Evolutionary conservation across 2,329 filamentous ascomycete genomes (phyloP), one percentile per base, ranked within the genome.

Genomic region (Aquanectria penicillioides): DNA sequence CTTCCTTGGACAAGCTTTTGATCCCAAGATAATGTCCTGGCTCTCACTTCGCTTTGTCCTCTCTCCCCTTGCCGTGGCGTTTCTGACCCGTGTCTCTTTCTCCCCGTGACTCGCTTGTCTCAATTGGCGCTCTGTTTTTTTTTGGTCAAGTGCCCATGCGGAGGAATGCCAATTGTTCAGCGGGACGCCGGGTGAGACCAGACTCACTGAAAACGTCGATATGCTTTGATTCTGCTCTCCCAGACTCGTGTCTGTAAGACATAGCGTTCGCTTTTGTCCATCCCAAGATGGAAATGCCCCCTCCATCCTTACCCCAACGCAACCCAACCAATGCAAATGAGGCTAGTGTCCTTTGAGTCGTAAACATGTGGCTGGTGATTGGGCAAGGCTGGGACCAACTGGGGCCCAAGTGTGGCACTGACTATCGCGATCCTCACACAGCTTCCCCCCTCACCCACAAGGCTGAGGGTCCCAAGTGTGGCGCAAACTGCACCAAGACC

Each of bases 261-360:
- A 15, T n/a, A 18, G 17, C 28, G 22, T 29, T 25, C 23, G 29
- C 36, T 8, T 15, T 31, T 22, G 17, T 26, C 15, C 41, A 55
- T 48, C 23, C 18, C 50, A 36, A 49, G 15, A 29, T 6, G 44
- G 37, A 29, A 34, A 36, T 41, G 31, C 36, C 17, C 7, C 18
- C 8, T 23, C 17, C 12, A 13, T 15, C 28, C 34, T 36, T 36
- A 26, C 41, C 51, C 43, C 40, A 29, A 26, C 12, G 15, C 13
- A 9, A 17, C 41, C 25, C 33, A 33, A 26, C 23, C 34, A 34
- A 17, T n/a, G 52, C 47, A 31, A 47, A 37, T 36, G 40, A 52
- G 47, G 54, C 54, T 57, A 57, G 54, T 57, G 54, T 34, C 47
- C 20, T 15, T 40, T 46, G n/a, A n/a, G n/a, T n/a, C n/a, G n/a